Evolutionary conservation across 805 yeast species (phyloP), one percentile per base, ranked within the genome.

Genomic region (Saturnispora saitoi): DNA sequence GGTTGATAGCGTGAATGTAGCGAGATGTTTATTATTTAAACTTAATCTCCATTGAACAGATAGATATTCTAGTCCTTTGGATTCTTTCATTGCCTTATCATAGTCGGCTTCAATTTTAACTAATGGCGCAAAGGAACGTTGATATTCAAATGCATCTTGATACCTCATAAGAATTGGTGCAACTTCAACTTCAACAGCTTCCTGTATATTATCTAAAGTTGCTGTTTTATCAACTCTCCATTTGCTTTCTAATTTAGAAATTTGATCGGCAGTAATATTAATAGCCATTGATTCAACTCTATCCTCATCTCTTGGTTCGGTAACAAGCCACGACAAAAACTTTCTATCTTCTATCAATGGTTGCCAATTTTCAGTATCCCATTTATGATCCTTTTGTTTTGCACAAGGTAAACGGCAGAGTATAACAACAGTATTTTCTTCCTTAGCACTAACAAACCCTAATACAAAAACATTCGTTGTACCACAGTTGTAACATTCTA

Each of bases 401-500:
- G 95, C 82, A 65, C 97, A 90, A 0, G 96, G 96, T 48, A 86
- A 70, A 48, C 97, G 78, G 66, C 97, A 90, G 43, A 90, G 65
- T 39, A 89, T 75, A 4, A 90, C 95, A 51, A 90, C 90, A 34
- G 88, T 89, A 4, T 89, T 81, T 55, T 87, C 95, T 50, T 81
- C 77, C 59, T 86, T 86, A 4, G 96, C 96, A 24, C 89, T 76
- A 14, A 90, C 93, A 64, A 83, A 88, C 0, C 97, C 97, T 34
- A 90, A 69, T 24, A 82, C 71, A 56, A 90, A 90, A 2, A 81
- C 84, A 57, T 90, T 90, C 51, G 72, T 78, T 60, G 76, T 78
- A 29, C 96, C 96, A 69, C 97, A 90, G 59, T 81, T 83, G 67
- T 89, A 90, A 68, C 97, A 90, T 63, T 90, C 97, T 50, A 90